Evolutionary conservation across 768 basidiomycete genomes (phyloP), one percentile per base, ranked within the genome.

Genomic region (Lactarius pseudohatsudake): DNA sequence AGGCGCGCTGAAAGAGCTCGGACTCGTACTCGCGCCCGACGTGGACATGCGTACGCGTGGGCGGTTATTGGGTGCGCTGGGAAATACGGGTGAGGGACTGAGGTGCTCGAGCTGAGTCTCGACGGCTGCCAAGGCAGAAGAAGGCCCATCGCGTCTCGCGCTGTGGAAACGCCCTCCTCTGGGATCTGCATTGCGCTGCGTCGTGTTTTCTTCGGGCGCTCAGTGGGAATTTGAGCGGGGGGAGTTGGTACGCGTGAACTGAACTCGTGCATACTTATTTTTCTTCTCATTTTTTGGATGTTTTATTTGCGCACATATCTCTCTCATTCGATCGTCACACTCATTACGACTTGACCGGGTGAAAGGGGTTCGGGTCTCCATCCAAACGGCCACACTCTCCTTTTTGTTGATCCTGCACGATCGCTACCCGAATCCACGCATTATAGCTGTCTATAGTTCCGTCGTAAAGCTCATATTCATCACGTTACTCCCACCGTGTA

Each of bases 11-110:
- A 63, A 74, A 22, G 61, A 69, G 11, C 64, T 64, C 34, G 54
- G 71, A 18, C 57, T 67, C 6, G 66, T 67, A 0, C 65, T 77
- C 30, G 64, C 65, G 15, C 62, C 71, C 6, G 62, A 62, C 3
- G 67, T 77, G 55, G 77, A 78, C 62, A 69, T 68, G 54, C 72
- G 77, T 36, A 77, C 77, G 20, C 64, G 75, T 1, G 76, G 75
- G 63, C 72, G 74, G 60, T 62, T 78, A 53, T 54, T 77, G 47
- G 71, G 74, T 62, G 72, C 77, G 11, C 67, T 72, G 18, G 76
- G 74, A 8, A 72, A 72, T 32, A 73, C 75, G 5, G 74, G 74
- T 18, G 69, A 32, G 34, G 64, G 65, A 18, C 32, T 77, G 5
- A 76, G 26, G 26, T 26, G 1, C 71, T 78, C 53, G 73, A 74